Conservation (phyloP, 352 stramenopile genomes). For the Pythium utonaiense region DNA sequence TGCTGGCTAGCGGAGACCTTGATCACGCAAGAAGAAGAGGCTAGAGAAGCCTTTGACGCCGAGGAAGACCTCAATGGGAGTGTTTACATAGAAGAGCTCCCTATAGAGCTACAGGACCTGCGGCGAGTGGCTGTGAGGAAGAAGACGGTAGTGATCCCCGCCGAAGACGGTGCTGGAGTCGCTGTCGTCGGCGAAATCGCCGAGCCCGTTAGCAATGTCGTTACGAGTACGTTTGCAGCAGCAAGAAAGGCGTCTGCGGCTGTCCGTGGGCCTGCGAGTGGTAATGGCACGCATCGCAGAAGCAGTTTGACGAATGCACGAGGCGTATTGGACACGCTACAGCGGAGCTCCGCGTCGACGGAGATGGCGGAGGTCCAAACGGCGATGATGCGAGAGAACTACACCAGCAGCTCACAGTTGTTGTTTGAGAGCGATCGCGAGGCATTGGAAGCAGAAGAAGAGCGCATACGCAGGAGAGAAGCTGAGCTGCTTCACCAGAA, state of each 20-base stretch:
- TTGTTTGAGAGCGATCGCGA: slow-evolving; percentile 56
- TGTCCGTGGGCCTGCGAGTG: background rate
- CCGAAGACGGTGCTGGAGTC: background rate
- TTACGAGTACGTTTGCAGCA: slow-evolving; percentile 15
- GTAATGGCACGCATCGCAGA: slow-evolving; percentile 13
- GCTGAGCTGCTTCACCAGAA: slow-evolving; percentile 4
- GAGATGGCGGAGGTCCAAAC: slow-evolving; percentile 32
- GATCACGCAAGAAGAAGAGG: background rate
- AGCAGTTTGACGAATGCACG: slow-evolving; percentile 43
- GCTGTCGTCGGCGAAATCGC: background rate
- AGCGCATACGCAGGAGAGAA: slow-evolving; percentile 24
- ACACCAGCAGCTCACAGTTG: slow-evolving; percentile 38
- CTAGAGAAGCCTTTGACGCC: background rate
- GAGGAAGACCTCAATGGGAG: background rate
- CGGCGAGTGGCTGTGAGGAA: background rate
- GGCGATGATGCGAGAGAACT: slow-evolving; percentile 43
- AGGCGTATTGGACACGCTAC: slow-evolving; percentile 42
- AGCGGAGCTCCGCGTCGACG: slow-evolving; percentile 25
- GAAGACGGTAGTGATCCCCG: background rate
- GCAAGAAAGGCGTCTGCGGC: slow-evolving; percentile 15
- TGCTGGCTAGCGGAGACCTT: slow-evolving; percentile 62
- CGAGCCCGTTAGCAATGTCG: slow-evolving; percentile 7
- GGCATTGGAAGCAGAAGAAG: slow-evolving; percentile 25
- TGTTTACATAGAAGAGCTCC: background rate
- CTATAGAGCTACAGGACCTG: background rate